Evolutionary conservation across 768 basidiomycete species (phyloP).

Genomic region (Auriscalpium microsporum): DNA sequence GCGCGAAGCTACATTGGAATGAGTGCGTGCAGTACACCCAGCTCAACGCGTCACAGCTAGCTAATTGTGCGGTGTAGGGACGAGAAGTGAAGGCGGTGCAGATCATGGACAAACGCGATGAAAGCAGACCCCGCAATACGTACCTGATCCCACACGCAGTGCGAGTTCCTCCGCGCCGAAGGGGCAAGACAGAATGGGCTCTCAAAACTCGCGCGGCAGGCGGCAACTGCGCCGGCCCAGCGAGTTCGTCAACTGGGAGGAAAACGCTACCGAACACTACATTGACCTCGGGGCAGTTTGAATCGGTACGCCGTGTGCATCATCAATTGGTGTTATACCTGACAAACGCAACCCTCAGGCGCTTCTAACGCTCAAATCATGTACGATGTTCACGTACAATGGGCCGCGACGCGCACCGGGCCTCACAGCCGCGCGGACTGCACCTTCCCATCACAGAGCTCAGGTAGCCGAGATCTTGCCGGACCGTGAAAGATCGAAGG

Average conservation of each 20-base stretch:
- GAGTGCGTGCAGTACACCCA: constrained; percentile 53
- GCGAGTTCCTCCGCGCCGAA: constrained; percentile 89
- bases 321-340: background rate
- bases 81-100: constrained; percentile 96
- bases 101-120: constrained; percentile 79
- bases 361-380: constrained; percentile 92
- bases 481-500: constrained; percentile 71
- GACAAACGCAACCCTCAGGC: constrained; percentile 33
- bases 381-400: constrained; percentile 99
- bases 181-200: constrained; percentile 79
- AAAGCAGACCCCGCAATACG: constrained; percentile 79
- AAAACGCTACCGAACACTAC: constrained; percentile 94
- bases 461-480: constrained; percentile 89
- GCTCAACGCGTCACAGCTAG: background rate
- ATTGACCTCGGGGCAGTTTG: constrained; percentile 84
- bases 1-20: constrained; percentile 92
- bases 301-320: constrained; percentile 37
- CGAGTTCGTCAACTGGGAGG: constrained; percentile 99
- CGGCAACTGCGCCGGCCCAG: constrained; percentile 96
- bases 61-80: constrained; percentile 40
- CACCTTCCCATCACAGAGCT: constrained; percentile 81
- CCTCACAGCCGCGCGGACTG: constrained; percentile 68
- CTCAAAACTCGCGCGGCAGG: constrained; percentile 86
- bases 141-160: constrained; percentile 93
- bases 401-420: constrained; percentile 88